Base-by-base conservation (phyloP, 1,284 basidiomycete species). In the Cryptococcus sp. region DNA sequence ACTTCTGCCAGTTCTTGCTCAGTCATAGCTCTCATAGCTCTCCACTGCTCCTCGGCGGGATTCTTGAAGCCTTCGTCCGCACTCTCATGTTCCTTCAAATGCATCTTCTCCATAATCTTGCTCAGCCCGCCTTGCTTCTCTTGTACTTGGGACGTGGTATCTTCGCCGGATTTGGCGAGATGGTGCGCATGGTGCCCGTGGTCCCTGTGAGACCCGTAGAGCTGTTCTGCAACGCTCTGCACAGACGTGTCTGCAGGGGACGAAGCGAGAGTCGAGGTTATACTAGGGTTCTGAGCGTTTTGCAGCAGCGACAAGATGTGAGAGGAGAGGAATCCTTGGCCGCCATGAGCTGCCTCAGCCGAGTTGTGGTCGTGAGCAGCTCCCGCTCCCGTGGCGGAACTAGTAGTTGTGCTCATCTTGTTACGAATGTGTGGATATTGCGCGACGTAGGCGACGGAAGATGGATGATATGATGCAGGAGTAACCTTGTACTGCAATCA, bases 1-100 rank as follows among this genome's bases (percentile, higher is more conserved):
- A 71, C 55, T 44, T 68, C 62, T n/a, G 45, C 64, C 3, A 71
- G 50, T 61, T 74, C 59, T 13, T 61, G 50, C 13, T 54, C 39
- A 7, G 40, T 54, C 17, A 68, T 45, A 17, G 58, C 50, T 26
- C 58, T 46, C 53, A 72, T 69, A 40, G 55, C 48, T 15, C 47
- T 34, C 59, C 59, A 67, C 29, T 65, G 64, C 37, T 54, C 55
- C 40, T 43, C 22, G 16, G 55, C 55, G n/a, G 53, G 47, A 45
- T 59, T 54, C 19, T 57, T 38, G 11, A 19, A 46, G 11, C 50
- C 29, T 17, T 58, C 38, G 22, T 55, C 49, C 20, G 54, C 51
- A 2, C 52, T 55, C 29, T 34, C 29, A 34, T 34, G 29, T 46
- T 38, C 40, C 17, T 53, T 49, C 58, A 61, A 19, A 52, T 65